Evolutionary conservation across 2,329 filamentous ascomycete genomes (phyloP), one percentile per base, ranked within the genome.

Genomic region (Colletotrichum eremochloae): DNA sequence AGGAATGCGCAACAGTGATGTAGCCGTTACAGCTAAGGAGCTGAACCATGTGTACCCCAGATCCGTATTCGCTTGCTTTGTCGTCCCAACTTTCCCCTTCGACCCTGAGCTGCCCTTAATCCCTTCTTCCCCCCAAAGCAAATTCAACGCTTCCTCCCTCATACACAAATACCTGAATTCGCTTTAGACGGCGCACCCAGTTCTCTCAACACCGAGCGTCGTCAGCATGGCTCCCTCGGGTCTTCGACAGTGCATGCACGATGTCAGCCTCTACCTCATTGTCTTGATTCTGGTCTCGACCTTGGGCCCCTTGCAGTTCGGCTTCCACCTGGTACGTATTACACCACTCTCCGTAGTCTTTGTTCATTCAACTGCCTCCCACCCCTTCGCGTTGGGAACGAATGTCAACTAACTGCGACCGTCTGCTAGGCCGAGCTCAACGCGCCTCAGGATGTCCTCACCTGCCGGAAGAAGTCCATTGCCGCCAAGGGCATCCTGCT

Each of bases 371-470:
- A 73, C 36, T 48, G 52, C 57, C 33, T 44, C 55, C 20, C 46
- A 3, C 20, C 56, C 62, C 12, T 46, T 72, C 50, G 64, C 36
- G 5, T 24, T 2, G n/a, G 1, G 31, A 29, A 31, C 63, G 20
- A 33, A 15, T 36, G 50, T 65, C 67, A 52, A 63, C 68, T 57
- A 44, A 38, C 56, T 33, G 18, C 52, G 18, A 40, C 31, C 52
- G 40, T 60, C 31, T 14, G 42, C 24, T 78, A 96, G 95, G 94
- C 95, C 76, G 96, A 98, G 81, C 89, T 99, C 74, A 99, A 99
- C 81, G 94, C 96, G 11, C 96, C 96, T 11, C 92, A 98, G 87
- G 92, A 95, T 86, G 94, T 97, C 78, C 93, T 99, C 77, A 97
- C 94, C 69, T 98, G 96, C 84, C 90, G 90, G 76, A 91, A 90